Evolutionary conservation across 345 rosid species (phyloP).

Genomic region (Anacardium occidentale): DNA sequence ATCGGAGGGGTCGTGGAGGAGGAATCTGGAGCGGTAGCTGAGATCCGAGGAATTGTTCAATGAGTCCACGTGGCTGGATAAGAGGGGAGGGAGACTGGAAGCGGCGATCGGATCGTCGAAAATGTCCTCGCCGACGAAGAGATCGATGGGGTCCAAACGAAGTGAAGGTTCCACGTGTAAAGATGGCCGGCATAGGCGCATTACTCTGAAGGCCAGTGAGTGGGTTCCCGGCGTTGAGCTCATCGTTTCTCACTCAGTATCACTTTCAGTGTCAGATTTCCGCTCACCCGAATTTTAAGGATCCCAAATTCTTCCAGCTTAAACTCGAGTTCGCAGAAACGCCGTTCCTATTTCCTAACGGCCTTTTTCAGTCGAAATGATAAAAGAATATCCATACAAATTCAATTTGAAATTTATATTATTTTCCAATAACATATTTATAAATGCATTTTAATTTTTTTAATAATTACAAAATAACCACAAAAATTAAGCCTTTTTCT

Average conservation of each 20-base stretch:
- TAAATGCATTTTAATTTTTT: no score
- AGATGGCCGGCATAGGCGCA: constrained; percentile 92
- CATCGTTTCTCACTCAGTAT: constrained; percentile 32
- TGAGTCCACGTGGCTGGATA: constrained; percentile 28
- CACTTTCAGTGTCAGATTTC: neutral
- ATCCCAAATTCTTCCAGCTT: no score
- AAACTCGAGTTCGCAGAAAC: no score
- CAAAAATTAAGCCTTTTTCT: no score
- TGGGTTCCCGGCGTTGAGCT: constrained; percentile 68
- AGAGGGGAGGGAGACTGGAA: constrained; percentile 49
- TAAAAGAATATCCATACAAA: no score
- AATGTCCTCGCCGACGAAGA: constrained; percentile 88
- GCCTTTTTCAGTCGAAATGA: no score
- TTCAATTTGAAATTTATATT: no score
- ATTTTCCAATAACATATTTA: no score
- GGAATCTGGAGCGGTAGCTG: constrained; percentile 64
- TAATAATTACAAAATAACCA: no score
- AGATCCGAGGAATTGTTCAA: constrained; percentile 59
- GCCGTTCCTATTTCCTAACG: no score
- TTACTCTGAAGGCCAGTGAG: constrained; percentile 96
- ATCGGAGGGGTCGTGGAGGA: constrained; percentile 66
- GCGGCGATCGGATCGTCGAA: constrained; percentile 81
- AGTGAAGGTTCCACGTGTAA: constrained; percentile 83
- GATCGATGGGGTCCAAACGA: constrained; percentile 79
- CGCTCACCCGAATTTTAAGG: no score